Percentiles rank a stretch among this genome's conserved stretches.
Evolutionary conservation across 1,284 basidiomycete genomes (phyloP).

Genomic region (Leccinum griseonigrum): DNA sequence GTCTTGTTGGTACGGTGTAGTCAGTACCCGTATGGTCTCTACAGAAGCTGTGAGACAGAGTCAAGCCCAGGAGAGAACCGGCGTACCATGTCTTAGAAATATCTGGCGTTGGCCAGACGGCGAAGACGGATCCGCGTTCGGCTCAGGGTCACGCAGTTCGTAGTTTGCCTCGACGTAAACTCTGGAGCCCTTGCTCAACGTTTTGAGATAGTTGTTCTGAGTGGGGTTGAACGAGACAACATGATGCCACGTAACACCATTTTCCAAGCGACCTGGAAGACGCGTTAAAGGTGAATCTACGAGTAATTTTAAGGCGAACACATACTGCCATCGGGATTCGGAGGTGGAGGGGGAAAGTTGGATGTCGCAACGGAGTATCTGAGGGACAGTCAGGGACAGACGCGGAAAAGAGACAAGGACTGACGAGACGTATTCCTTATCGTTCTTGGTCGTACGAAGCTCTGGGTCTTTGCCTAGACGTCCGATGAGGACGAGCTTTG

Average conservation of each 20-base stretch:
- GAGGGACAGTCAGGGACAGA: constrained; percentile 3
- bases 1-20: constrained; percentile 25
- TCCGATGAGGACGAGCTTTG: constrained; percentile 76
- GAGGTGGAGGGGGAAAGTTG: constrained; percentile 56
- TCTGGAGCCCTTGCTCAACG: constrained; percentile 61
- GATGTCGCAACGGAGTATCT: constrained; percentile 72
- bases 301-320: constrained; percentile 8
- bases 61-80: constrained; percentile 3
- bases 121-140: constrained; percentile 57
- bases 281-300: background rate
- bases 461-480: constrained; percentile 71
- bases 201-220: constrained; percentile 59
- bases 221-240: constrained; percentile 64
- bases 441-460: constrained; percentile 60
- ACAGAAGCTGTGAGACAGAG: constrained; percentile 11
- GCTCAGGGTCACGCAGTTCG: constrained; percentile 69
- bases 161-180: constrained; percentile 77
- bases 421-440: constrained; percentile 75
- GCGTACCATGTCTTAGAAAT: constrained; percentile 70
- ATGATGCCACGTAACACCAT: constrained; percentile 69
- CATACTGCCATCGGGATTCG: constrained; percentile 61
- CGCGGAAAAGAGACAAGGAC: constrained; percentile 28
- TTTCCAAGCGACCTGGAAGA: constrained; percentile 48
- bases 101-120: constrained; percentile 75
- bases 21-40: constrained; percentile 30